These are phyloP conservation scores for Cladobotryum mycophilum DNA, from an alignment of 2,329 filamentous ascomycete genomes.

Conservation along the genomic window DNA sequence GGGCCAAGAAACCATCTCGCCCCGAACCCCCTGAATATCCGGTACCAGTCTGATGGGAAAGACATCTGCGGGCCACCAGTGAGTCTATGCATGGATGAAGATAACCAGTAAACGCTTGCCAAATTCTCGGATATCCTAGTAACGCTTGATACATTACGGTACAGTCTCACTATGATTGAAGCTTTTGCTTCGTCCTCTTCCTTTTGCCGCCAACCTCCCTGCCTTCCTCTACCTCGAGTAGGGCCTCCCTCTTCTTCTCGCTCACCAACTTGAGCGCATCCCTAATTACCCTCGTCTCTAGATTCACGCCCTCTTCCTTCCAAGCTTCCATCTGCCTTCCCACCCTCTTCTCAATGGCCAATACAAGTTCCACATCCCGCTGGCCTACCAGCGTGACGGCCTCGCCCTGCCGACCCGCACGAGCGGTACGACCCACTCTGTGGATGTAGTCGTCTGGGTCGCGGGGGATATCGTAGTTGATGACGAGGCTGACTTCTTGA, in stretches of 20 bases:
- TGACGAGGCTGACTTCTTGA: slow-evolving; percentile 78
- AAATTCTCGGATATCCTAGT: too few relatives aligned
- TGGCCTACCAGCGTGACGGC: slow-evolving; percentile 87
- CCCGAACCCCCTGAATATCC: too few relatives aligned
- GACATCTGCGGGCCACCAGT: too few relatives aligned
- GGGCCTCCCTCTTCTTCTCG: slow-evolving; percentile 91
- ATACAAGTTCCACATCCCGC: slow-evolving; percentile 82
- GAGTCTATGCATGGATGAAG: too few relatives aligned
- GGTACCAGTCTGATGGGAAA: too few relatives aligned
- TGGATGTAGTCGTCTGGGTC: slow-evolving; percentile 98
- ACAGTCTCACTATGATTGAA: slow-evolving; percentile 25
- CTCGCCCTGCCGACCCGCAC: slow-evolving; percentile 78
- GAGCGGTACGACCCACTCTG: slow-evolving; percentile 87
- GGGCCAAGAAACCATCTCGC: too few relatives aligned
- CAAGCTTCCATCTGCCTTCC: slow-evolving; percentile 76
- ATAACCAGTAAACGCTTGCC: too few relatives aligned
- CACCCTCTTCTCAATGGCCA: slow-evolving; percentile 81
- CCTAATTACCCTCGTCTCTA: slow-evolving; percentile 82
- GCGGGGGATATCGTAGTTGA: slow-evolving; percentile 95
- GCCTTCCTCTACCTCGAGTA: slow-evolving; percentile 86
- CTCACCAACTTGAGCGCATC: slow-evolving; percentile 84
- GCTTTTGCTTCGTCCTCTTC: slow-evolving; percentile 55
- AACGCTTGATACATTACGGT: too few relatives aligned
- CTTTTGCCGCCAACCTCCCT: slow-evolving; percentile 86
- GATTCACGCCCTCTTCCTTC: slow-evolving; percentile 83